A percentile compares a stretch with the other conserved stretches of the same genome.
phyloP scores from a whole-genome alignment of 306 rosid species.

The Notholithocarpus densiflorus region DNA sequence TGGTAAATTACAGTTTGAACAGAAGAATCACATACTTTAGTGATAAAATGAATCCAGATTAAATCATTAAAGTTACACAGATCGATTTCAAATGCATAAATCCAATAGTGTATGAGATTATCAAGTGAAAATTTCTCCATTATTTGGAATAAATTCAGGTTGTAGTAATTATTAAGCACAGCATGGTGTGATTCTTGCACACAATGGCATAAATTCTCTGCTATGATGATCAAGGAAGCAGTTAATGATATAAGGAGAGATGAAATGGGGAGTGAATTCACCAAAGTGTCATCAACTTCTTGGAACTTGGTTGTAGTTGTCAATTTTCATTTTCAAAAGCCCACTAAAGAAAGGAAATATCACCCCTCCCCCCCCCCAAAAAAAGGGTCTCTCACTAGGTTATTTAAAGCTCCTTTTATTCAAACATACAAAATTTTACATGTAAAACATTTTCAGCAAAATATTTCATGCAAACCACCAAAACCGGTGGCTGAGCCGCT shows the following conservation, averaged over 20 bases:
- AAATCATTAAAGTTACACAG: neutral
- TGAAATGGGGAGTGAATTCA: neutral
- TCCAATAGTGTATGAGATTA: no score
- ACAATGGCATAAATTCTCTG: neutral
- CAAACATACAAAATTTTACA: no score
- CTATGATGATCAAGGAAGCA: neutral
- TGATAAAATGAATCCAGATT: conserved; percentile 1
- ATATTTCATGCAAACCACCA: no score
- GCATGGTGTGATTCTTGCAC: neutral
- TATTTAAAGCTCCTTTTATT: no score
- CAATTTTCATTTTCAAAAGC: neutral
- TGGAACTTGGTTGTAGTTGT: neutral
- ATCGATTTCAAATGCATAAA: no score
- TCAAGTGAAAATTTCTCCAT: neutral
- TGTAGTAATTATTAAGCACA: neutral
- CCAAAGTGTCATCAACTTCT: neutral
- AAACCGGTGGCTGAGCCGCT: no score
- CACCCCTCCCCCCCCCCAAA: neutral
- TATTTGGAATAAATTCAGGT: neutral
- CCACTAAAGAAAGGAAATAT: neutral
- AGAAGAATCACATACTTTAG: conserved; percentile 13
- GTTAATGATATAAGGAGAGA: neutral
- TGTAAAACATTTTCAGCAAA: no score
- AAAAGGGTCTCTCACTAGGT: no score
- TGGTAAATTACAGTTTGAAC: conserved; percentile 15